Conservation (phyloP, 1,284 basidiomycete genomes). For the Schizophyllum commune region DNA sequence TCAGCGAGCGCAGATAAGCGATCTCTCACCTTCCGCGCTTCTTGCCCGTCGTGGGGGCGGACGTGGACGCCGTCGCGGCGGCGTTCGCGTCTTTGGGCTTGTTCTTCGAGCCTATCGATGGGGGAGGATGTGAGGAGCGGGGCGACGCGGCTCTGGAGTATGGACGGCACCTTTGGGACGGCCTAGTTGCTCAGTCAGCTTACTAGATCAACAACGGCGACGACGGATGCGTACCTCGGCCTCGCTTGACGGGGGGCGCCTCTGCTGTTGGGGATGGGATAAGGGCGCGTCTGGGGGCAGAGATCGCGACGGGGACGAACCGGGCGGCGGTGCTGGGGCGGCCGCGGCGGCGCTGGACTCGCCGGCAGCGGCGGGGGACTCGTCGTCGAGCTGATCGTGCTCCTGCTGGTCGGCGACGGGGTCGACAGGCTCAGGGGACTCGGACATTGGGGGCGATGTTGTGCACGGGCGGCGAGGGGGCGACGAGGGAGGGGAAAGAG, state of each 20-base stretch:
- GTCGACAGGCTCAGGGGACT: conserved; percentile 31
- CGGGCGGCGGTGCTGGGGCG: background rate
- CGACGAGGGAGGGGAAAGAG: conserved; percentile 35
- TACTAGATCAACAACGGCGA: background rate
- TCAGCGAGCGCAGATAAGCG: conserved; percentile 14
- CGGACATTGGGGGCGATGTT: conserved; percentile 28
- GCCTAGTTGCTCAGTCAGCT: background rate
- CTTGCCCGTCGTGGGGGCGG: conserved; percentile 32
- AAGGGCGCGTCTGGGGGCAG: conserved; percentile 15
- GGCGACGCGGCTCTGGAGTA: background rate
- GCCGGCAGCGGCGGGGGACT: conserved; percentile 22
- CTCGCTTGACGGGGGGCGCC: conserved; percentile 49
- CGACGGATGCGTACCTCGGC: conserved; percentile 45
- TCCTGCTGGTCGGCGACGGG: conserved; percentile 29
- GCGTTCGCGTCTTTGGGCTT: conserved; percentile 48
- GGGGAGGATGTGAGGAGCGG: background rate
- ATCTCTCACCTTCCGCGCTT: conserved; percentile 67
- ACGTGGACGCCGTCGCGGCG: conserved; percentile 28
- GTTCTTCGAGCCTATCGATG: conserved; percentile 75
- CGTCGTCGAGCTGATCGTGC: conserved; percentile 32
- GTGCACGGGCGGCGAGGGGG: conserved; percentile 12
- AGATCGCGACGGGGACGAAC: conserved; percentile 1
- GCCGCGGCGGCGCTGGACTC: background rate
- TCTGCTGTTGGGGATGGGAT: conserved; percentile 8
- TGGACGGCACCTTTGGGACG: background rate